Evolutionary conservation across 192 early-diverging fungal species (phyloP).

Genomic region (Gamsiella multidivaricata): DNA sequence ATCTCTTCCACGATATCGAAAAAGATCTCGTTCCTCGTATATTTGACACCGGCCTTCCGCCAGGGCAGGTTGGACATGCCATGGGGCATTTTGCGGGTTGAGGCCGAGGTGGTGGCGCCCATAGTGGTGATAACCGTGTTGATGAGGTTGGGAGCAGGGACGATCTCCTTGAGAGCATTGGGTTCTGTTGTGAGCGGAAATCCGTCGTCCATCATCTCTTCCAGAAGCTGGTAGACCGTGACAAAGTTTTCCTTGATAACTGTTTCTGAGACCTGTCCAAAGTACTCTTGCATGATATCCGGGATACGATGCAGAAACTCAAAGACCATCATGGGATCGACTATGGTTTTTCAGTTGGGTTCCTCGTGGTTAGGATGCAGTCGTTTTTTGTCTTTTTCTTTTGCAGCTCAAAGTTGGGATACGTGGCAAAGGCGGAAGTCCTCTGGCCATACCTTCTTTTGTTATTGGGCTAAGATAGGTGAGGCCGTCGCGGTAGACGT

Average conservation of each 20-base stretch:
- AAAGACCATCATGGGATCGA: constrained; percentile 84
- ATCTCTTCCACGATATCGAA: constrained; percentile 93
- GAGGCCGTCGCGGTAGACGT: constrained; percentile 75
- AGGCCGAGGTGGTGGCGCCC: constrained; percentile 59
- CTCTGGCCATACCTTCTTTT: constrained; percentile 80
- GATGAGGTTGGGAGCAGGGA: constrained; percentile 88
- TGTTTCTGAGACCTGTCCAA: constrained; percentile 82
- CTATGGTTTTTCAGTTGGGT: too few species aligned
- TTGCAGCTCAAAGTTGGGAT: background rate
- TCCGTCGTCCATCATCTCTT: constrained; percentile 96
- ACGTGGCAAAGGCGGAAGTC: constrained; percentile 8
- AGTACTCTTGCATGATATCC: constrained; percentile 85
- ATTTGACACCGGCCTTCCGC: constrained; percentile 87
- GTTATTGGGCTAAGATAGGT: constrained; percentile 82
- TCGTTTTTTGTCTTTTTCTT: too few species aligned
- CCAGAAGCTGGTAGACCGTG: constrained; percentile 89
- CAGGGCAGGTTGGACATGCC: constrained; percentile 86
- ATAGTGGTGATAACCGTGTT: constrained; percentile 90
- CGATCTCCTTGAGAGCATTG: constrained; percentile 83
- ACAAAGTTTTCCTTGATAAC: constrained; percentile 94
- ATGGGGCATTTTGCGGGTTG: constrained; percentile 64
- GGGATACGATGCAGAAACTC: constrained; percentile 86
- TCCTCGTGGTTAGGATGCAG: too few species aligned
- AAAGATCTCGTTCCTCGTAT: constrained; percentile 93
- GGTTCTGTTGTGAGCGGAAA: constrained; percentile 90